These are phyloP conservation scores for Ceratocystis ficicola DNA, from an alignment of 2,329 filamentous ascomycete species.

Conservation along the genomic window DNA sequence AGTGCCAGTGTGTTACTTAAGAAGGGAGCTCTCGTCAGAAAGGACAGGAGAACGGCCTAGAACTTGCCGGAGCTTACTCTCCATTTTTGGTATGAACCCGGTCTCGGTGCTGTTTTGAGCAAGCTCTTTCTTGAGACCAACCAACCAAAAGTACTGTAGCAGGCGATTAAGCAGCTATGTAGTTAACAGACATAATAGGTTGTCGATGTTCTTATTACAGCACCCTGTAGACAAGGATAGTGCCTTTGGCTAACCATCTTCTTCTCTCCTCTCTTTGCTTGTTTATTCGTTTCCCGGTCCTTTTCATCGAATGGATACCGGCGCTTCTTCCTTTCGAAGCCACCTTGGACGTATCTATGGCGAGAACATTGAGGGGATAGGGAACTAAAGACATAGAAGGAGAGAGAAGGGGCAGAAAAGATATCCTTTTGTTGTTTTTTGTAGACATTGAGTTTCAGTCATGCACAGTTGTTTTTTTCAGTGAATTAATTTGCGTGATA, in stretches of 20 bases:
- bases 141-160: background rate
- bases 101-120: background rate
- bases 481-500: background rate
- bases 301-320: background rate
- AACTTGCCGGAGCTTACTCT: background rate
- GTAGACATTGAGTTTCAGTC: background rate
- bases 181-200: background rate
- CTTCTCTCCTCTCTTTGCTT: background rate
- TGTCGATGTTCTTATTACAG: background rate
- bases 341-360: background rate
- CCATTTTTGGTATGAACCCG: background rate
- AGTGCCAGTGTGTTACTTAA: background rate
- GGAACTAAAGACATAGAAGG: background rate
- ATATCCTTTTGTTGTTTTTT: background rate
- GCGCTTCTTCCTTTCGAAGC: conserved; percentile 10
- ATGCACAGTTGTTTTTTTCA: background rate
- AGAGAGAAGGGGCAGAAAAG: background rate
- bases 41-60: background rate
- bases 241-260: background rate
- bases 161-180: no score
- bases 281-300: background rate
- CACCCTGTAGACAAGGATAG: background rate
- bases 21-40: no score
- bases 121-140: background rate
- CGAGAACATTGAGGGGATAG: background rate